phyloP scores from a whole-genome alignment of 192 early-diverging fungal genomes.

The Coemansia sp. region DNA sequence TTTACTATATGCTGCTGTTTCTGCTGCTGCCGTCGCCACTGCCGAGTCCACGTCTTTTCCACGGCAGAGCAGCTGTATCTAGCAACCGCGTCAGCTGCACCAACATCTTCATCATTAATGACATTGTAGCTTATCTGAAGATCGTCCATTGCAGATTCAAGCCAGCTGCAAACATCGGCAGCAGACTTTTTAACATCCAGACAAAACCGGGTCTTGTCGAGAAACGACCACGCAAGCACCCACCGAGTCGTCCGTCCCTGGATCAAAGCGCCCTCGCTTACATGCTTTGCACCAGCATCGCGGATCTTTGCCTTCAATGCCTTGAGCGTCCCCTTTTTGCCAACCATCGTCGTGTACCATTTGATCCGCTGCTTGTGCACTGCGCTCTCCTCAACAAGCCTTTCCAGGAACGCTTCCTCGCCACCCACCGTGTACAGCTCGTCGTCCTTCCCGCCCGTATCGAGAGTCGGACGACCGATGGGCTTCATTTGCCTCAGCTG shows the following conservation, averaged over 20 bases:
- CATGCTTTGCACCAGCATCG: constrained; percentile 6
- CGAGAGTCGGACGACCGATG: constrained; percentile 25
- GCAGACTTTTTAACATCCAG: background rate
- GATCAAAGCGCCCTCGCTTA: constrained; percentile 20
- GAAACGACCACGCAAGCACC: constrained; percentile 50
- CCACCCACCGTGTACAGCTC: constrained; percentile 86
- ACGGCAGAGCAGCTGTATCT: constrained; percentile 8
- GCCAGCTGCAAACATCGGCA: constrained; percentile 6
- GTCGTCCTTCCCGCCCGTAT: constrained; percentile 58
- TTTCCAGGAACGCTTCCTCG: constrained; percentile 68
- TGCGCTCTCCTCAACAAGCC: constrained; percentile 70
- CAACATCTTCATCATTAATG: background rate
- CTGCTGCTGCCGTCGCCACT: constrained; percentile 23
- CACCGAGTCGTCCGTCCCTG: constrained; percentile 37
- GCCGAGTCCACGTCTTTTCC: constrained; percentile 34
- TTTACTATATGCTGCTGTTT: background rate
- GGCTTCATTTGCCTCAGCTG: constrained; percentile 56
- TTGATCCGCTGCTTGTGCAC: constrained; percentile 35
- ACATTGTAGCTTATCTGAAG: constrained; percentile 3
- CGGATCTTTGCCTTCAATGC: constrained; percentile 9
- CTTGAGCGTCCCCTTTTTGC: constrained; percentile 58
- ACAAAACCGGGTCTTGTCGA: constrained; percentile 14
- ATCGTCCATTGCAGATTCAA: background rate
- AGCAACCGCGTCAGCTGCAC: background rate
- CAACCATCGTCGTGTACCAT: constrained; percentile 86